Evolutionary conservation across 192 early-diverging fungal genomes (phyloP).

Genomic region (Dissophora globulifera): DNA sequence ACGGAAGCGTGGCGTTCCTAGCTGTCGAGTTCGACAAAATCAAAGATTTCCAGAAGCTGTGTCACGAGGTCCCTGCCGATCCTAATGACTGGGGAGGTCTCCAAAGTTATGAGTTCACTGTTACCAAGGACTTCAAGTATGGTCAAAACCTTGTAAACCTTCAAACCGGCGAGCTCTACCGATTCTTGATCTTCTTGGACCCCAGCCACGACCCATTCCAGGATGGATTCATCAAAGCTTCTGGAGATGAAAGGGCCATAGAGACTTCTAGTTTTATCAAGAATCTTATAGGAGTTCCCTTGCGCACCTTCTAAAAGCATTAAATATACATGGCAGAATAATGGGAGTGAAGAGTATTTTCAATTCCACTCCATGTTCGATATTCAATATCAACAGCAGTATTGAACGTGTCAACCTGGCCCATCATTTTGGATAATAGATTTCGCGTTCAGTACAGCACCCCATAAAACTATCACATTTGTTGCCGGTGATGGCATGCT

Average conservation of each 20-base stretch:
- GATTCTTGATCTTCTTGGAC: conserved; percentile 30
- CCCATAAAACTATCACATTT: no score
- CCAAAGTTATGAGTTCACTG: conserved; percentile 11
- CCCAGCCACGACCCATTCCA: conserved; percentile 27
- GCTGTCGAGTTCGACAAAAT: conserved; percentile 22
- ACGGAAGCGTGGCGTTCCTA: conserved; percentile 1
- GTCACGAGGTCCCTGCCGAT: conserved; percentile 5
- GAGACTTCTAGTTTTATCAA: conserved; percentile 7
- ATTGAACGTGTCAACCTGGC: neutral
- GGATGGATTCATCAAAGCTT: conserved; percentile 13
- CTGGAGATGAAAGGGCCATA: conserved; percentile 4
- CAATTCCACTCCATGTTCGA: neutral
- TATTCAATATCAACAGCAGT: neutral
- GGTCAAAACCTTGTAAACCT: no score
- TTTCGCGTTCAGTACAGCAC: conserved; percentile 2
- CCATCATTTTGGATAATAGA: conserved; percentile 1
- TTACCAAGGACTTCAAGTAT: conserved; percentile 20
- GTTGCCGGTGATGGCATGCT: no score
- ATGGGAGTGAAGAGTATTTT: no score
- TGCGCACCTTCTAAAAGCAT: conserved; percentile 4
- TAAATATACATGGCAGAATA: neutral
- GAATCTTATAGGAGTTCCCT: neutral
- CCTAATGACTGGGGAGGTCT: neutral
- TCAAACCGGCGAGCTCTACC: conserved; percentile 10
- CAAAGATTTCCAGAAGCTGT: conserved; percentile 19